Base-by-base conservation (phyloP, 2,329 filamentous ascomycete species). In the Aspergillus melleus region DNA sequence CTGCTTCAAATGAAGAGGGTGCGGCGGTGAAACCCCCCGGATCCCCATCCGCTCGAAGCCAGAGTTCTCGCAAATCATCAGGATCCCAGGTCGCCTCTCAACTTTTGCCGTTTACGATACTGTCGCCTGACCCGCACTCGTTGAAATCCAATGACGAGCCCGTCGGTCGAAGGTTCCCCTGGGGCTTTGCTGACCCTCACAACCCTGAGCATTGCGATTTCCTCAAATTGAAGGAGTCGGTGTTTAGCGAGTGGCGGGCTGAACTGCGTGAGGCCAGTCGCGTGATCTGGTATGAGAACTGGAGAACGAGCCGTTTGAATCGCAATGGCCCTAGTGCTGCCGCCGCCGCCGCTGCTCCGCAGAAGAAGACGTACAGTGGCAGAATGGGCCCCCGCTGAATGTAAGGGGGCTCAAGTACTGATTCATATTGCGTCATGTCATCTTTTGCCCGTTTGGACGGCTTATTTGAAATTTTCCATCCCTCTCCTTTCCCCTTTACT, bases 161-260 rank as follows among this genome's bases (percentile, higher is more conserved):
- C 2, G 80, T 96, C 61, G 95, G 95, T 50, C 90, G 95, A 61
- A 88, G 89, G 65, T 99, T 98, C 74, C 91, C 95, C 0, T 99
- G 95, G 95, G 95, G 95, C 6, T 96, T 97, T 68, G 95, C 95
- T 4, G 92, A 98, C 72, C 95, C 95, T 0, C 93, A 95, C 80
- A 89, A 98, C 70, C 83, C 88, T 30, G 86, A 90, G 68, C 95
- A 99, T 79, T 99, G 95, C 78, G 95, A 99, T 77, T 99, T 97
- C 75, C 82, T 90, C 58, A 89, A 89, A 63, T 84, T 99, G 66
- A 95, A 95, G 78, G 93, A 98, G 61, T 88, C 90, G 8, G 90
- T 99, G 32, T 99, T 99, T 76, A 88, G 83, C 65, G 94, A 98
- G 72, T 99, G 95, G 95, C 89, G 94, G 54, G 85, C 85, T 49